Evolutionary conservation across 805 yeast genomes (phyloP).

Genomic region (Candida nanaspora): DNA sequence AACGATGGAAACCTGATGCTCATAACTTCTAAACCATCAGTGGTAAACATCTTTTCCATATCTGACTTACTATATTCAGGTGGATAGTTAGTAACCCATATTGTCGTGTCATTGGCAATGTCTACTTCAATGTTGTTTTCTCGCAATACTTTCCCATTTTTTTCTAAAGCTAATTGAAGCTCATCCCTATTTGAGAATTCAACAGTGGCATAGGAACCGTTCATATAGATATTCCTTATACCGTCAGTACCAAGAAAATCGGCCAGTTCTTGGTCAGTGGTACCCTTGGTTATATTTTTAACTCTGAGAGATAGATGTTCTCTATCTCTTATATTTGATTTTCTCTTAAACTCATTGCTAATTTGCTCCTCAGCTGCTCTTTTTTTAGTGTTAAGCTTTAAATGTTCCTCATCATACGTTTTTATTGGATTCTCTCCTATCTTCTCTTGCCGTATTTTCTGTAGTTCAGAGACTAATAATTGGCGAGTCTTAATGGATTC

Average conservation of each 20-base stretch:
- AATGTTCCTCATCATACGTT: constrained; percentile 3
- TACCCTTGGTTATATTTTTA: constrained; percentile 33
- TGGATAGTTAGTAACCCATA: constrained; percentile 75
- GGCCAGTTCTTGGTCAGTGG: constrained; percentile 31
- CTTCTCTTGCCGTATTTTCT: too few relatives aligned
- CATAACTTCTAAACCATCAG: constrained; percentile 24
- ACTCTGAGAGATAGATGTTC: constrained; percentile 57
- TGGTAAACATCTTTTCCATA: constrained; percentile 33
- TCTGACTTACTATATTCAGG: constrained; percentile 37
- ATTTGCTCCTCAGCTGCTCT: constrained; percentile 1
- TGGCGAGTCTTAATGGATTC: too few relatives aligned
- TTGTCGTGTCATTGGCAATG: constrained; percentile 39
- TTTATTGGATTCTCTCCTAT: too few relatives aligned
- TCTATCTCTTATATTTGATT: constrained; percentile 37
- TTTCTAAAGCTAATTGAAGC: constrained; percentile 38
- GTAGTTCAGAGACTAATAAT: too few relatives aligned
- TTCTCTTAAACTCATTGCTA: neutral
- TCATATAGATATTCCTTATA: constrained; percentile 29
- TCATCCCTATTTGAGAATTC: constrained; percentile 46
- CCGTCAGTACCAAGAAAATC: constrained; percentile 60
- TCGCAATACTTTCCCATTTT: constrained; percentile 2
- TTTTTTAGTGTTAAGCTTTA: neutral
- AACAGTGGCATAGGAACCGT: constrained; percentile 35
- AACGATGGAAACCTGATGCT: constrained; percentile 62
- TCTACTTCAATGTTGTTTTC: constrained; percentile 38